Evolutionary conservation across 352 stramenopile genomes (phyloP), one percentile per base, ranked within the genome.

Genomic region (Pythium rishiriense): DNA sequence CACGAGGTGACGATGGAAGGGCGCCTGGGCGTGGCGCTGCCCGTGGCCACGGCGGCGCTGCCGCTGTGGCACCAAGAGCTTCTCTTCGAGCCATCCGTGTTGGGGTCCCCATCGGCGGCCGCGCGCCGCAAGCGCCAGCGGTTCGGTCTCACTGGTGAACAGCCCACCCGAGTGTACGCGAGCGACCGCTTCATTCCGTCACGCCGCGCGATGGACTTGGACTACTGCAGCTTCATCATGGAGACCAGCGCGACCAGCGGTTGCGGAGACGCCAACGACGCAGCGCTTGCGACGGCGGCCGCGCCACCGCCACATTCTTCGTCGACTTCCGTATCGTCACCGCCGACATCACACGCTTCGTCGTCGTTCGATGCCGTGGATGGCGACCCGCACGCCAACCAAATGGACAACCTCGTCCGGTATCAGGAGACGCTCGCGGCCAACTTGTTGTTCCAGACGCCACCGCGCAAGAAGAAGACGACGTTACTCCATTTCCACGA

Each of bases 141-240:
- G 1, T 64, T 69, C 43, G 55, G 47, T 12, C 43, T 55, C 35
- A 31, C 47, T 4, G 49, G 17, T 4, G 25, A 50, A 11, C 21
- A 41, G 22, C 31, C 54, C 10, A 9, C 47, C 7, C 63, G 63
- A 14, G 31, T 78, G 39, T 69, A 60, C 41, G 31, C 75, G 49
- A 76, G 73, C 62, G 76, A 82, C 55, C 74, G 76, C 21, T 85
- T 85, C 62, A 85, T 85, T 39, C 76, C 76, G 0, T 62, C 70
- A 17, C 63, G 76, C 19, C 69, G 58, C 10, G 54, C 58, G 11
- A 80, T 79, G 69, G 73, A 85, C 55, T 64, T 85, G 28, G 76
- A 85, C 21, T 79, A 75, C 58, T 80, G 69, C 62, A 74, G 69
- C 58, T 75, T 75, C 61, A 55, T 78, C 35, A 62, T 79, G 37